A percentile compares a stretch with the other conserved stretches of the same genome.
Evolutionary conservation across 176 grass and related monocot species (phyloP).

Genomic region (Metroxylon sagu): DNA sequence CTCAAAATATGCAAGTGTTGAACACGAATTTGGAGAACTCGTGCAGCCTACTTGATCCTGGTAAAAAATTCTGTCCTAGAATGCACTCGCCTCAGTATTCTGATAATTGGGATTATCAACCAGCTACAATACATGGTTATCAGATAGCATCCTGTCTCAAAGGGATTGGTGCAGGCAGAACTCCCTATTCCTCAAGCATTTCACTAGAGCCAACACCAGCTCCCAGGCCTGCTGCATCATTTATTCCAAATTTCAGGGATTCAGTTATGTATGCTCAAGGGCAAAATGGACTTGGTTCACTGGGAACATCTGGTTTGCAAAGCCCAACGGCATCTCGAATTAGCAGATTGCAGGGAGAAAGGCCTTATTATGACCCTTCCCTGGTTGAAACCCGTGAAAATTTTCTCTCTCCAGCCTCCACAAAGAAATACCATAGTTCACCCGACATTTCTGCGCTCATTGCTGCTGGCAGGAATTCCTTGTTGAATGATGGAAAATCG

Average conservation of each 20-base stretch:
- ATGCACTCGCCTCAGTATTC: constrained; percentile 43
- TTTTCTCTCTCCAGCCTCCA: constrained; percentile 35
- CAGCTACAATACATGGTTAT: constrained; percentile 90
- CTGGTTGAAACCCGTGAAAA: constrained; percentile 45
- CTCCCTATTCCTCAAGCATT: constrained; percentile 46
- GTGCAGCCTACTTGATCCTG: constrained; percentile 49
- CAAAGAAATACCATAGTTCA: constrained; percentile 99
- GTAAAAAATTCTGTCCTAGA: constrained; percentile 49
- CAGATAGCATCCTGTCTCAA: constrained; percentile 68
- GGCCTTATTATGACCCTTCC: constrained; percentile 61
- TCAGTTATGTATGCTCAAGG: constrained; percentile 39
- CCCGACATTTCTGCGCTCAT: constrained; percentile 96
- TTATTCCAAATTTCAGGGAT: constrained; percentile 42
- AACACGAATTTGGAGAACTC: constrained; percentile 35
- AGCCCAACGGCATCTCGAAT: constrained; percentile 43
- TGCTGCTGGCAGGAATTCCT: constrained; percentile 58
- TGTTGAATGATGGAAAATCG: constrained; percentile 59
- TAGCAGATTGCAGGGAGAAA: constrained; percentile 38
- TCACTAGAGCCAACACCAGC: constrained; percentile 37
- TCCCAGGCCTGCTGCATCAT: constrained; percentile 38
- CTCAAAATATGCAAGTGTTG: constrained; percentile 57
- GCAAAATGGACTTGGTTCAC: constrained; percentile 53
- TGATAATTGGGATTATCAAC: constrained; percentile 80
- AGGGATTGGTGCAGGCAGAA: constrained; percentile 50
- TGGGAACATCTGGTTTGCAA: constrained; percentile 52